Evolutionary conservation across 768 basidiomycete species (phyloP), one percentile per base, ranked within the genome.

Genomic region (Omphalotus guepiniiformis): DNA sequence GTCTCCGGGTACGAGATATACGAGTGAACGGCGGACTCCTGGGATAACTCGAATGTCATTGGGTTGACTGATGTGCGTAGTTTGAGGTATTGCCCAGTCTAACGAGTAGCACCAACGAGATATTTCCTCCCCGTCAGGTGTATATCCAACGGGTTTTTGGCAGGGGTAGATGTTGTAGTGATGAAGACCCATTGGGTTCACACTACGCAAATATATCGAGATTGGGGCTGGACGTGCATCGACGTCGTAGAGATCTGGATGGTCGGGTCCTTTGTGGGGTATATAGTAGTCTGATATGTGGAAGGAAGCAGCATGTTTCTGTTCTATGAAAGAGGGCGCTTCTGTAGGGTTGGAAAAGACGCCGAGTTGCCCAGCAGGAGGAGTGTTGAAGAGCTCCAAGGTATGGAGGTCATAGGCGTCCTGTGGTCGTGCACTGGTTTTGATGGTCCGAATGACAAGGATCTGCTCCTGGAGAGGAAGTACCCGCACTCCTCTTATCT

Each of bases 391-490:
- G 8, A 54, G 25, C 28, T 50, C 53, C 22, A 51, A 18, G 15
- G 39, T 35, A 35, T n/a, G 47, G 53, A 49, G 28, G 39, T 43
- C 21, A 43, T 15, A 21, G 35, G 47, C n/a, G 21, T 45, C 22
- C 7, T 27, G 30, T 22, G 26, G 27, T 18, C 48, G 23, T 41
- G 21, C 40, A 27, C 55, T 53, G 29, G 58, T 55, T 32, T 55
- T 58, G 39, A 75, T 52, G 3, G 67, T 64, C 28, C 82, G 78
- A 38, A 80, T 67, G 43, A 80, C 65, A 18, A 83, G 63, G 11
- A 83, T 60, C 43, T 78, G 69, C 7, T 65, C 62, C 56, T 83
- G 80, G 12, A 64, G 61, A 2, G 80, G 79, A 28, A 81, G 57
- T 21, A 75, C 67, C 25, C 78, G 74, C 40, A 79, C 61, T n/a